Base-by-base conservation (phyloP, 768 basidiomycete genomes). In the Suillus hirtellus region DNA sequence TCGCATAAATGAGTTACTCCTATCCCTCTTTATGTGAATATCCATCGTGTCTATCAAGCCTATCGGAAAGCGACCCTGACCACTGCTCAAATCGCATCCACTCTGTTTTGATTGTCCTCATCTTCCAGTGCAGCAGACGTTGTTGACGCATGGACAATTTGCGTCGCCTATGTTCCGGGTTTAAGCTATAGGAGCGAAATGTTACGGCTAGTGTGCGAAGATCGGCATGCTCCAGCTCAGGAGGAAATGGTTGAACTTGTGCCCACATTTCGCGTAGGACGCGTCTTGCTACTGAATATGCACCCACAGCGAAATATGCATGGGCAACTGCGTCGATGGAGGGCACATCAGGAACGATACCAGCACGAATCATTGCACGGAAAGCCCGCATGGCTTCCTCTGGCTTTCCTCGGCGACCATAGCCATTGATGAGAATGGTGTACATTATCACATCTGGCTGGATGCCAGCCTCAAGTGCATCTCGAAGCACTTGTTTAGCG, bases 351-450 rank as follows among this genome's bases (percentile, higher is more conserved):
- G 93, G 93, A 31, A 76, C 71, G 56, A 93, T 75, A 19, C 86
- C 88, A 15, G 77, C 73, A 2, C 77, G 74, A 14, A 90, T 66
- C 90, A 95, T 92, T 44, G 79, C 74, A 40, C 81, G 80, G 69
- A 92, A 93, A 31, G 80, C 75, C 38, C 72, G 74, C 66, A 83
- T 74, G 0, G 90, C 90, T 34, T 75, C 71, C 3, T 77, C 75
- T 6, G 89, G 84, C 38, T 85, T 75, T 15, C 84, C 82, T 59
- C 80, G 79, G n/a, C 85, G 84, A 24, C 84, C 89, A 72, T 88
- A 83, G 2, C 89, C 92, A 42, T 81, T 79, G 67, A 95, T 87
- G 64, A 95, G 81, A 65, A 89, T 86, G 31, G 92, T 93, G 78
- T 87, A 90, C 82, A 91, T 85, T 52, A 88, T 82, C 21, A 84